phyloP scores from a whole-genome alignment of 306 rosid genomes.

The Vigna radiata region DNA sequence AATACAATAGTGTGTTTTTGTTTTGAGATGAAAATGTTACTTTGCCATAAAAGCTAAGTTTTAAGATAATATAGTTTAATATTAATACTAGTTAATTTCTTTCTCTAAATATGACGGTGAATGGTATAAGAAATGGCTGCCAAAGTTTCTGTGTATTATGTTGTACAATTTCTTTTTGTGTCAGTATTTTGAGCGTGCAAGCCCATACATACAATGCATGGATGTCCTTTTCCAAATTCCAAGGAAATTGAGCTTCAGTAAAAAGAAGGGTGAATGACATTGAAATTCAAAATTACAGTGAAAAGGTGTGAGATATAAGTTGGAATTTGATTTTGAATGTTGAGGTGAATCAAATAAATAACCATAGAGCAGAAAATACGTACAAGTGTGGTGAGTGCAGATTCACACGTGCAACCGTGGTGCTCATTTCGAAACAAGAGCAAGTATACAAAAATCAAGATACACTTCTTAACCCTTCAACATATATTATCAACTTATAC shows the following conservation, averaged over 20 bases:
- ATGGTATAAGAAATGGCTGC: too few species aligned
- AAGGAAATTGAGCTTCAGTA: slow-evolving; percentile 38
- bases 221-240: slow-evolving; percentile 57
- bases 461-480: neutral
- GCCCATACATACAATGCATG: slow-evolving; percentile 32
- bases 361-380: neutral
- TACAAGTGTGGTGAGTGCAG: neutral
- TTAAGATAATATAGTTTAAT: neutral
- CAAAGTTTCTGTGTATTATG: too few species aligned
- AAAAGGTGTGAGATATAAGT: neutral
- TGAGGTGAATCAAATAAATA: neutral
- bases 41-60: neutral
- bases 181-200: slow-evolving; percentile 45
- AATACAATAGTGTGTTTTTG: too few species aligned
- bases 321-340: too few species aligned
- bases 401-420: slow-evolving; percentile 63
- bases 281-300: slow-evolving; percentile 26
- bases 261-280: neutral
- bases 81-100: neutral
- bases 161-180: slow-evolving; percentile 40
- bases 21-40: neutral
- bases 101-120: neutral
- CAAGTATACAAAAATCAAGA: neutral
- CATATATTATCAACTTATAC: slow-evolving; percentile 21
- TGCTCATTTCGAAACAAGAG: too few species aligned